Evolutionary conservation across 1,284 basidiomycete genomes (phyloP), one percentile per base, ranked within the genome.

Genomic region (Testicularia cyperi): DNA sequence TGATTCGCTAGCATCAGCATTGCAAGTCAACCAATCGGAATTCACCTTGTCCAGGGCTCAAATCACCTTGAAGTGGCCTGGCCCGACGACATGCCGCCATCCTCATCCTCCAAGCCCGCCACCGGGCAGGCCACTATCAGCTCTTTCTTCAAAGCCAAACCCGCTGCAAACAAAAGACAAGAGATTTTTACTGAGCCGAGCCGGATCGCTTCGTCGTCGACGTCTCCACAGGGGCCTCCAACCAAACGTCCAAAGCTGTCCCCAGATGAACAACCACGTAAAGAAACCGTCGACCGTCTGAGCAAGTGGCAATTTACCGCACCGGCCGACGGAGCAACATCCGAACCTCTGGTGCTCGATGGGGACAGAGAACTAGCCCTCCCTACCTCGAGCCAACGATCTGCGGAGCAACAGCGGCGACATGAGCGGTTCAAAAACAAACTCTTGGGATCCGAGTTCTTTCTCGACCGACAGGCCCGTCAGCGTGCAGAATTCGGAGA

Each of bases 61-160:
- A n/a, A n/a, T n/a, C n/a, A n/a, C n/a, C n/a, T n/a, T n/a, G n/a
- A n/a, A n/a, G n/a, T n/a, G n/a, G n/a, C n/a, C n/a, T n/a, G n/a
- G n/a, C n/a, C n/a, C 14, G 15, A 16, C n/a, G 38, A 23, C 14
- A 32, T 51, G 41, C 36, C 44, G 38, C 48, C 48, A 27, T 32
- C 30, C 9, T 12, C 30, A 39, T 39, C 57, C 20, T 55, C 57
- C 0, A 52, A 51, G 21, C 51, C 52, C 25, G 9, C 15, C 2
- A 4, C 29, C 5, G 53, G 46, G 1, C 57, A 61, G 24, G 47
- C 53, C n/a, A 57, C 44, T 44, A 57, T 65, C 43, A 61, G 57
- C 53, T 45, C 57, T 29, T 65, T 65, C 42, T 65, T 65, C 47
- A 61, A 62, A 19, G 53, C 62, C 16, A 65, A 62, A 21, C 29